phyloP scores from a whole-genome alignment of 192 early-diverging fungal genomes.

The Lobosporangium transversale region DNA sequence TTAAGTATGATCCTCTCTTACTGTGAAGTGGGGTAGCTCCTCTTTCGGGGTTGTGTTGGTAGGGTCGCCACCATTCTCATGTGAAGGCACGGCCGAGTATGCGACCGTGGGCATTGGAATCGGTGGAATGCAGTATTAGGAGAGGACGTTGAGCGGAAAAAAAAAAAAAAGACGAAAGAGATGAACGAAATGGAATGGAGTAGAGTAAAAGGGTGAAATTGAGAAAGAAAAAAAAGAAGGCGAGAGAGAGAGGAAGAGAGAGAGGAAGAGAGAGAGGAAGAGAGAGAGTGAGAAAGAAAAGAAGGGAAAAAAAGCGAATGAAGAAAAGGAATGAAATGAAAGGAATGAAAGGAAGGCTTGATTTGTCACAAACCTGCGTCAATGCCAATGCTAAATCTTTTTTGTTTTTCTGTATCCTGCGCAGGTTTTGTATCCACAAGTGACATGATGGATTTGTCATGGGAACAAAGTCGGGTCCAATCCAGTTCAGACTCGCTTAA shows the following conservation, averaged over 20 bases:
- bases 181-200: neutral
- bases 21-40: conserved; percentile 45
- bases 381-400: neutral
- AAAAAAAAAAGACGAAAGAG: no score
- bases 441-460: no score
- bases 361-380: no score
- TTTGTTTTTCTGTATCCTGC: neutral
- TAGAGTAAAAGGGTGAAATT: neutral
- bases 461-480: no score
- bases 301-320: neutral
- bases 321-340: neutral
- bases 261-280: neutral
- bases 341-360: neutral
- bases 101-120: conserved; percentile 9
- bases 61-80: conserved; percentile 8
- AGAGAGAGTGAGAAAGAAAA: conserved; percentile 8
- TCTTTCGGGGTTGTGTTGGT: conserved; percentile 9
- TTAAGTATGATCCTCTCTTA: no score
- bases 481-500: no score
- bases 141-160: no score
- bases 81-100: conserved; percentile 38
- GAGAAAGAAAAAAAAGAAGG: neutral
- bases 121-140: neutral
- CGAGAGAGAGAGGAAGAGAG: neutral
- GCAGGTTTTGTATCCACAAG: no score